Evolutionary conservation across 2,329 filamentous ascomycete genomes (phyloP), one percentile per base, ranked within the genome.

Genomic region (Sodiomyces alkalinus): DNA sequence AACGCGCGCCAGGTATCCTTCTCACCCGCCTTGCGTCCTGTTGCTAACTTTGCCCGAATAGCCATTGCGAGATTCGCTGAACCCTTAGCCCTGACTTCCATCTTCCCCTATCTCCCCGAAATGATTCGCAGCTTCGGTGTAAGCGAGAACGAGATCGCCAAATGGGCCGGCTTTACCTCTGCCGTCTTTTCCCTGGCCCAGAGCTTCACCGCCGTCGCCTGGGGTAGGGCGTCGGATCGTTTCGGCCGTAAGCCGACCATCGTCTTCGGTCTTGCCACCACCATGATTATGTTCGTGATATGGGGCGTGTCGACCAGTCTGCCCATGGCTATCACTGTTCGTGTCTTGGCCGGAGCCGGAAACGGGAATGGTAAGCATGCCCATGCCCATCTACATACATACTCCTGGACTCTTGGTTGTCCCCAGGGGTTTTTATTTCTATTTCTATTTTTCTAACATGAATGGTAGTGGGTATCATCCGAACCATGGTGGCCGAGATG

Each of bases 401-500:
- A 20, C 19, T 11, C 19, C 19, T 7, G 11, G 19, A 20, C 19
- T 7, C 19, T 20, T 20, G 7, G 21, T 22, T 12, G 21, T 4
- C 26, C 7, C 3, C 4, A 19, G 2, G 4, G 14, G 12, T 17
- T 12, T 19, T 11, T 13, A 15, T 15, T 11, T 15, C 15, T 9
- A 7, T 11, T 23, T 14, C 16, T 18, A 13, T 16, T n/a, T 18
- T 17, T 4, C 10, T 9, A 6, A n/a, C n/a, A n/a, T n/a, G n/a
- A n/a, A n/a, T n/a, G 5, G 12, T 15, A 74, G 77, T 87, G n/a
- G 80, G 90, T 2, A 94, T 94, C 36, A 77, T 94, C 37, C 62
- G 86, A 39, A 92, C 83, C 11, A 83, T 90, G 58, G 85, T 94
- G 3, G 87, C 87, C 0, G 87, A 94, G 51, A 74, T 94, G 65